phyloP scores from a whole-genome alignment of 2,329 filamentous ascomycete species.

The Tolypocladium inflatum region DNA sequence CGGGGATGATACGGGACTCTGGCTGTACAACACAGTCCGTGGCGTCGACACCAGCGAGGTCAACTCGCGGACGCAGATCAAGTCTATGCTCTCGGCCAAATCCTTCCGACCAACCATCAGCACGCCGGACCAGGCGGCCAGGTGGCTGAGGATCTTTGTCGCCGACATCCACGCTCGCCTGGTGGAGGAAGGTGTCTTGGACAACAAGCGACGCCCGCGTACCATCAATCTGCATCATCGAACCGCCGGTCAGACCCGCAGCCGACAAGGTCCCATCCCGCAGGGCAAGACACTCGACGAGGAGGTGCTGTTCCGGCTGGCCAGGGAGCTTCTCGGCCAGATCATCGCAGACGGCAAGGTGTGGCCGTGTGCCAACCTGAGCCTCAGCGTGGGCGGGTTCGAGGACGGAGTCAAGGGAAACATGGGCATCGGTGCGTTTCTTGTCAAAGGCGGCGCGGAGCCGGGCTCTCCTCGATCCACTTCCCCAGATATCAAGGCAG shows the following conservation, averaged over 20 bases:
- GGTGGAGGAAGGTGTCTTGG: conserved; percentile 81
- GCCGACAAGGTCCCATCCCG: conserved; percentile 68
- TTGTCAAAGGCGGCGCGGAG: conserved; percentile 67
- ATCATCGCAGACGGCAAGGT: conserved; percentile 67
- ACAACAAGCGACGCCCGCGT: conserved; percentile 77
- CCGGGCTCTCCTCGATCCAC: conserved; percentile 30
- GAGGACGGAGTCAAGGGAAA: conserved; percentile 81
- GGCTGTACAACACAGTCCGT: conserved; percentile 77
- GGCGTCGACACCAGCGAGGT: conserved; percentile 85
- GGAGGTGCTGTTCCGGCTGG: conserved; percentile 60
- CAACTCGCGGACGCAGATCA: conserved; percentile 84
- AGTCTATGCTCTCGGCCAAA: conserved; percentile 95
- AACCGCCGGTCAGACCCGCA: conserved; percentile 62
- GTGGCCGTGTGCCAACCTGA: conserved; percentile 90
- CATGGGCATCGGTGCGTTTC: conserved; percentile 74
- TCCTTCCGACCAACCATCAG: conserved; percentile 83
- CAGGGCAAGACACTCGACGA: conserved; percentile 67
- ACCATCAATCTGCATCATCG: conserved; percentile 80
- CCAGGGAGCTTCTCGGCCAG: conserved; percentile 67
- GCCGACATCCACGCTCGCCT: conserved; percentile 86
- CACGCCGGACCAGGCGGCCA: conserved; percentile 64
- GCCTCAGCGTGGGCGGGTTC: conserved; percentile 81
- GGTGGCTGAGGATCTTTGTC: conserved; percentile 85
- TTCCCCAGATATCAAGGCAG: conserved; percentile 3
- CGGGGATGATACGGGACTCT: conserved; percentile 74